These are phyloP conservation scores for Takashimella koratensis DNA, from an alignment of 1,284 basidiomycete genomes.

Conservation along the genomic window DNA sequence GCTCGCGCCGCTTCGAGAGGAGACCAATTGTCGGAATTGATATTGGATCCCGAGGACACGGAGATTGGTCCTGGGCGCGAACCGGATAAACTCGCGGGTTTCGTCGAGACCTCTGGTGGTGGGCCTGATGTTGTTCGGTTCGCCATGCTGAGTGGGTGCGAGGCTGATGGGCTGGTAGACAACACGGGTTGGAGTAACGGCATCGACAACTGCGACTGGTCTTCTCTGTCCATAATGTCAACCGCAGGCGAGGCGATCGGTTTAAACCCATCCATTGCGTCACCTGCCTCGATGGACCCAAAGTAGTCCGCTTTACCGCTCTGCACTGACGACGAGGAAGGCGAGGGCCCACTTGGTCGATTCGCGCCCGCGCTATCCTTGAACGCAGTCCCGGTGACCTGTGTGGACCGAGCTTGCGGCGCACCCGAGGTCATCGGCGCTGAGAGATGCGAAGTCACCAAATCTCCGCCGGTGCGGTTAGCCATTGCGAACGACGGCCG, in stretches of 20 bases:
- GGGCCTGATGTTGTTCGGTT: background rate
- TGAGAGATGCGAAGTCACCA: slow-evolving; percentile 8
- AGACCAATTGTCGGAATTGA: slow-evolving; percentile 37
- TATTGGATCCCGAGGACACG: slow-evolving; percentile 15
- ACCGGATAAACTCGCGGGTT: background rate
- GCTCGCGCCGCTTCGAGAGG: slow-evolving; percentile 18
- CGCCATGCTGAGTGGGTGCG: too few species aligned
- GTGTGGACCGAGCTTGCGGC: slow-evolving; percentile 40
- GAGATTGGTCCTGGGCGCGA: background rate
- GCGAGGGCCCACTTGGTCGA: background rate
- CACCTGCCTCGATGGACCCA: slow-evolving; percentile 2
- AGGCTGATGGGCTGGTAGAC: background rate
- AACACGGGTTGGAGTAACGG: background rate
- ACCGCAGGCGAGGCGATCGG: background rate
- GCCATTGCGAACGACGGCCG: slow-evolving; percentile 28
- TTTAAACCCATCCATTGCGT: background rate
- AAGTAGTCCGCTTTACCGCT: slow-evolving; percentile 17
- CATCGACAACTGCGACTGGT: background rate
- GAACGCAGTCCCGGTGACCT: slow-evolving; percentile 49
- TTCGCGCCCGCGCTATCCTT: slow-evolving; percentile 15
- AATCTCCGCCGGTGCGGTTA: slow-evolving; percentile 40
- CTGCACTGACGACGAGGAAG: slow-evolving; percentile 3
- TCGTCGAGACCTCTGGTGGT: background rate
- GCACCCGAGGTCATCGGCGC: slow-evolving; percentile 4
- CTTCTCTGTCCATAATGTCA: background rate